phyloP scores from a whole-genome alignment of 192 early-diverging fungal genomes.

The Blastocladiella britannica region DNA sequence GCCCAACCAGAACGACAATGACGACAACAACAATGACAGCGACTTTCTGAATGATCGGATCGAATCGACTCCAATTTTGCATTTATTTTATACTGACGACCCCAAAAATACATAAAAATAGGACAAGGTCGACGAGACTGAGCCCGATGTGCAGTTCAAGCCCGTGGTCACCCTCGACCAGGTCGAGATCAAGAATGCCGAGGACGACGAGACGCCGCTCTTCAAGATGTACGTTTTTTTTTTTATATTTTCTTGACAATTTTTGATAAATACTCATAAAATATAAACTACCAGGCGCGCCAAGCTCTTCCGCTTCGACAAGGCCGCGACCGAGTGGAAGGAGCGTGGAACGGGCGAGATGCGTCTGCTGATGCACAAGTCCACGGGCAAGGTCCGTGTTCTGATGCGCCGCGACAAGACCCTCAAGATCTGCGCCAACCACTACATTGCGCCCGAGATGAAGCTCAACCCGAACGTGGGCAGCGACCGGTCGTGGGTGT shows the following conservation, averaged over 20 bases:
- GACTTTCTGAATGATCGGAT: no score
- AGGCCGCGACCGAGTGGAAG: conserved; percentile 86
- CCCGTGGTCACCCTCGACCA: conserved; percentile 84
- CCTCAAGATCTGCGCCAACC: conserved; percentile 97
- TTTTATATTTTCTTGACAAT: conserved; percentile 1
- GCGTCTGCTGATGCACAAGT: conserved; percentile 85
- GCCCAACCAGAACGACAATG: no score
- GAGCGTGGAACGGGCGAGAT: conserved; percentile 97
- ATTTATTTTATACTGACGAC: no score
- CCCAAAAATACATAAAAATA: no score
- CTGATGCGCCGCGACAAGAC: conserved; percentile 98
- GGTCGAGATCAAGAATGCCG: conserved; percentile 79
- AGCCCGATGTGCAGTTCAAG: conserved; percentile 83
- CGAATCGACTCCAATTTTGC: no score
- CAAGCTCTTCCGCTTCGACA: conserved; percentile 96
- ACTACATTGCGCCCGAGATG: conserved; percentile 75
- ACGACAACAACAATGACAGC: no score
- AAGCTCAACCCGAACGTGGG: conserved; percentile 82
- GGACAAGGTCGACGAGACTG: conserved; percentile 47
- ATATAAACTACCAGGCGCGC: conserved; percentile 71
- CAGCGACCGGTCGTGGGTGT: conserved; percentile 98
- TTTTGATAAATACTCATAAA: no score
- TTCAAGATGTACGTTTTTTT: conserved; percentile 60
- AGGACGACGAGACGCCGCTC: conserved; percentile 80
- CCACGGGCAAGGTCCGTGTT: conserved; percentile 70